Evolutionary conservation across 768 basidiomycete genomes (phyloP).

Genomic region (Hericium rajendrae): DNA sequence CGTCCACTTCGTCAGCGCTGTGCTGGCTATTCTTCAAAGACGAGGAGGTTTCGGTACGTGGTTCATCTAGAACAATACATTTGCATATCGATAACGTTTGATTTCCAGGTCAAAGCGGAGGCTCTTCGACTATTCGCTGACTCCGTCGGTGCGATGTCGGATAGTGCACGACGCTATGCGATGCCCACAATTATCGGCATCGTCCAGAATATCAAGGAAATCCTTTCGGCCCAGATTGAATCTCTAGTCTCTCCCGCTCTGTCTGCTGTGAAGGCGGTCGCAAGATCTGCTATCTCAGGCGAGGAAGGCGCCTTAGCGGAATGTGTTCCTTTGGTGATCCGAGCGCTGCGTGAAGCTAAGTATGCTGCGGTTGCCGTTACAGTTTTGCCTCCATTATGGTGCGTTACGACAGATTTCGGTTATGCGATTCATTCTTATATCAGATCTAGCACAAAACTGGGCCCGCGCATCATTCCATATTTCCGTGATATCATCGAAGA

Average conservation of each 20-base stretch:
- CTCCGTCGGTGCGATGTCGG: slow-evolving; percentile 52
- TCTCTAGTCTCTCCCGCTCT: slow-evolving; percentile 40
- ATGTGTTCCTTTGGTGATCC: slow-evolving; percentile 49
- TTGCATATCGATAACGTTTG: slow-evolving; percentile 31
- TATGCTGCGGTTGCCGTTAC: slow-evolving; percentile 36
- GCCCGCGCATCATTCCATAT: slow-evolving; percentile 81
- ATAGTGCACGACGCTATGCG: slow-evolving; percentile 42
- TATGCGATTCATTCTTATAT: slow-evolving; percentile 7
- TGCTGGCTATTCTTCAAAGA: slow-evolving; percentile 39
- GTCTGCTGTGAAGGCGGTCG: slow-evolving; percentile 50
- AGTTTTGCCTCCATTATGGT: slow-evolving; percentile 57
- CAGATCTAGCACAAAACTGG: slow-evolving; percentile 52
- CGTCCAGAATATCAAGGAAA: slow-evolving; percentile 36
- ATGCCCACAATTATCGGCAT: slow-evolving; percentile 43
- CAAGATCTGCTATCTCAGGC: slow-evolving; percentile 42
- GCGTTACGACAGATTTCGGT: slow-evolving; percentile 17
- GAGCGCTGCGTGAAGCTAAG: slow-evolving; percentile 32
- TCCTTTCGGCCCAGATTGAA: slow-evolving; percentile 35
- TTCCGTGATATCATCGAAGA: slow-evolving; percentile 63
- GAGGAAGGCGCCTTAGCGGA: slow-evolving; percentile 61
- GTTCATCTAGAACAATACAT: slow-evolving; percentile 34
- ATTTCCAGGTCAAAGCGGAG: slow-evolving; percentile 46
- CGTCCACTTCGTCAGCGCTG: slow-evolving; percentile 52
- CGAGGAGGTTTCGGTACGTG: slow-evolving; percentile 6
- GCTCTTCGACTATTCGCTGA: slow-evolving; percentile 63